Evolutionary conservation across 176 grass and related monocot genomes (phyloP).

Genomic region (Bolboschoenus planiculmis): DNA sequence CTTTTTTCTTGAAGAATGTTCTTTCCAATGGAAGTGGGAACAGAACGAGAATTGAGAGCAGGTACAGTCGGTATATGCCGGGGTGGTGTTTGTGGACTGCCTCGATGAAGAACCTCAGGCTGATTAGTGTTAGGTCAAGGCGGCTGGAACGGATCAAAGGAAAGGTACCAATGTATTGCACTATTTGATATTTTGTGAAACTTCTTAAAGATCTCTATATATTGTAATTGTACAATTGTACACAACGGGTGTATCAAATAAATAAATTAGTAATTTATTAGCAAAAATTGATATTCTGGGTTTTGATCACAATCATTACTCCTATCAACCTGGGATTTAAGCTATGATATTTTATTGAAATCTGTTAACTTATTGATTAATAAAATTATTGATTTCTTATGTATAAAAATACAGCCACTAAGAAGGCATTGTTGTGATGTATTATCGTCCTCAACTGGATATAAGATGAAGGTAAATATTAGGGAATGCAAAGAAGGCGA

Average conservation of each 20-base stretch:
- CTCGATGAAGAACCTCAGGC: constrained; percentile 31
- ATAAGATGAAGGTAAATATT: constrained; percentile 51
- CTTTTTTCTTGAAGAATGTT: constrained; percentile 65
- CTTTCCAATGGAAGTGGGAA: constrained; percentile 9
- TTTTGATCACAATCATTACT: not conserved
- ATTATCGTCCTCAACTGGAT: constrained; percentile 48
- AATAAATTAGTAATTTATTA: not conserved
- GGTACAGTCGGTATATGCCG: constrained; percentile 46
- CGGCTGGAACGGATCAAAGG: constrained; percentile 31
- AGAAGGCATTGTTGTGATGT: constrained; percentile 88
- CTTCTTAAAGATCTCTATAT: not conserved
- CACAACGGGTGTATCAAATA: not conserved
- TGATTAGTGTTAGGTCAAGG: constrained; percentile 45
- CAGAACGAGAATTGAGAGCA: constrained; percentile 35
- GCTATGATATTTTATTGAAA: not conserved
- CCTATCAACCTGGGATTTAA: not conserved
- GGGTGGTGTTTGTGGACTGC: constrained; percentile 39
- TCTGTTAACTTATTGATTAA: not conserved
- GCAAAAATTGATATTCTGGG: not conserved
- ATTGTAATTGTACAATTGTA: not conserved
- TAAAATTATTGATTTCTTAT: not conserved
- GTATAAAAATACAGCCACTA: constrained; percentile 42
- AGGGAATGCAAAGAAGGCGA: constrained; percentile 87
- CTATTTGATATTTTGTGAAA: not conserved
- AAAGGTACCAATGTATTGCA: constrained; percentile 36